phyloP scores from a whole-genome alignment of 371 early-diverging fungal species.

The Lichtheimia ornata region DNA sequence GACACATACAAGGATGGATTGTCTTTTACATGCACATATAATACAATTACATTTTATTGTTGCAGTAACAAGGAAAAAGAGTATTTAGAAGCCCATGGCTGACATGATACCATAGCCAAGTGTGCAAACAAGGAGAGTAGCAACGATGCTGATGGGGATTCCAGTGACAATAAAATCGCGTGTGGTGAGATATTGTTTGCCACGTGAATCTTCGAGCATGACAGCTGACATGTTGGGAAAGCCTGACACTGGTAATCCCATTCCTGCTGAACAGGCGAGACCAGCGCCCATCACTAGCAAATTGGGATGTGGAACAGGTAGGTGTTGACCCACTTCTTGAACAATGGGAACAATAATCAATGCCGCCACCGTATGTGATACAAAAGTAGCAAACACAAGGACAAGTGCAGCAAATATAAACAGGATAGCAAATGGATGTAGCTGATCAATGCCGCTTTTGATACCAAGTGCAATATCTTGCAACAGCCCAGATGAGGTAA shows the following conservation, averaged over 20 bases:
- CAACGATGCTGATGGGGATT: conserved; percentile 69
- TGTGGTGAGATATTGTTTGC: conserved; percentile 80
- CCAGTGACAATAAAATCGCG: conserved; percentile 85
- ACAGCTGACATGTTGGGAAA: conserved; percentile 94
- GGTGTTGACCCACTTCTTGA: conserved; percentile 65
- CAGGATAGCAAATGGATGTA: conserved; percentile 67
- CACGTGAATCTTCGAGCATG: conserved; percentile 85
- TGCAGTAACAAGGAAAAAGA: not conserved
- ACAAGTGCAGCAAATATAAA: conserved; percentile 68
- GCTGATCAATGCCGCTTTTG: conserved; percentile 60
- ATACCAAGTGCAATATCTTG: conserved; percentile 75
- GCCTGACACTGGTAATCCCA: conserved; percentile 31
- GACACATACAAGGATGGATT: not conserved
- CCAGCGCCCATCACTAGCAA: conserved; percentile 85
- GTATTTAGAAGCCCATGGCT: conserved; percentile 35
- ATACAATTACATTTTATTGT: conserved; percentile 2
- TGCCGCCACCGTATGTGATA: conserved; percentile 94
- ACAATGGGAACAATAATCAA: conserved; percentile 85
- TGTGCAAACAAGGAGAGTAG: conserved; percentile 66
- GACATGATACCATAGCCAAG: conserved; percentile 70
- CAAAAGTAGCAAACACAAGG: conserved; percentile 87
- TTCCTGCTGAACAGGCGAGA: conserved; percentile 52
- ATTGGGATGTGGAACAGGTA: conserved; percentile 82
- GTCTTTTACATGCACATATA: too few species aligned
- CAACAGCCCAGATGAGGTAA: conserved; percentile 50